Conservation (phyloP, 2,329 filamentous ascomycete species). For the Falciphora oryzae region DNA sequence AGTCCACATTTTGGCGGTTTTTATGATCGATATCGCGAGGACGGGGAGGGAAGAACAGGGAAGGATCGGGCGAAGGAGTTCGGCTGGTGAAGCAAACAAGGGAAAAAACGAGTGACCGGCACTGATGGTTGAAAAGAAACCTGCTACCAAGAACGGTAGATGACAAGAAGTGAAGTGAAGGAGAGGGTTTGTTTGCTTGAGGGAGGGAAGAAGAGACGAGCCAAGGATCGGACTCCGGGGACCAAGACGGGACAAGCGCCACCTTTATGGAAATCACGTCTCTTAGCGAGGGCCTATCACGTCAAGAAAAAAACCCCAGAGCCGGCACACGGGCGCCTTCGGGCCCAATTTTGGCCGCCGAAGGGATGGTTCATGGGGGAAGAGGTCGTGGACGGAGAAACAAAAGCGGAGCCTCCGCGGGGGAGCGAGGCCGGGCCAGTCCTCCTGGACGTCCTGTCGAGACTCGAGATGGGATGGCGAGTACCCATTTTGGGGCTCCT, state of each 20-base stretch:
- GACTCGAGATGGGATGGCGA: neutral
- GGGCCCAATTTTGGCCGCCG: too few relatives aligned
- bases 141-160: neutral
- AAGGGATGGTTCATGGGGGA: too few relatives aligned
- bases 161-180: neutral
- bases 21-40: neutral
- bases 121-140: slow-evolving; percentile 11
- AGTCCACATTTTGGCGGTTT: slow-evolving; percentile 15
- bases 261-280: neutral
- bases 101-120: slow-evolving; percentile 20
- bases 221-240: neutral
- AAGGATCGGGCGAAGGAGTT: neutral
- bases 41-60: neutral
- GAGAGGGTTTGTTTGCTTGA: neutral
- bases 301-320: too few relatives aligned
- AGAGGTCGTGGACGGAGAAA: neutral
- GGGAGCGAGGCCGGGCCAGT: neutral
- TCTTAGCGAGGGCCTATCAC: too few relatives aligned
- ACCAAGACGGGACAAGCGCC: neutral
- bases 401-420: neutral
- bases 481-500: too few relatives aligned
- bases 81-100: neutral
- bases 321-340: too few relatives aligned
- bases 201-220: neutral
- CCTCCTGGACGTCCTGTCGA: too few relatives aligned